Percentiles rank a stretch among this genome's conserved stretches.
Conservation (phyloP, 345 rosid genomes). For the Rhizophora mangle region DNA sequence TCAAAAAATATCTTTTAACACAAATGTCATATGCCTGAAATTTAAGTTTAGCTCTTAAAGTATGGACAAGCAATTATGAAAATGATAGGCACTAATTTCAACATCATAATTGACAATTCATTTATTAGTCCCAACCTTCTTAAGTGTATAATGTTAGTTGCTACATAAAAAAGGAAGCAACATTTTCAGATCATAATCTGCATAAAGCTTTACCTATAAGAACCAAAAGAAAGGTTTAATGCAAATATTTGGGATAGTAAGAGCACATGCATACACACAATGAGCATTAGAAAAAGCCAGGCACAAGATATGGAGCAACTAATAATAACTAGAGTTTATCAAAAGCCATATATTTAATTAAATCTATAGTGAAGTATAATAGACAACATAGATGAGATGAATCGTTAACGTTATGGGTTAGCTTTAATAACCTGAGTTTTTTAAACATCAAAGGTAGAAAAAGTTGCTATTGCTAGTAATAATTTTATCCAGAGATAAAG, state of each 20-base stretch:
- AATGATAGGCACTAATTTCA: not conserved
- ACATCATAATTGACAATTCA: conserved; percentile 13
- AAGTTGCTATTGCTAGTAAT: not conserved
- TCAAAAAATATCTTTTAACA: conserved; percentile 66
- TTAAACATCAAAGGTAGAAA: not conserved
- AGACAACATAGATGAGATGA: not conserved
- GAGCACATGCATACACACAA: not conserved
- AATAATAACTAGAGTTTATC: not conserved
- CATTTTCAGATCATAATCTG: conserved; percentile 88
- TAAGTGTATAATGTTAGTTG: conserved; percentile 92
- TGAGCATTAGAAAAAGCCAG: not conserved
- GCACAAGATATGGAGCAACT: not conserved
- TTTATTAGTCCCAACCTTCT: conserved; percentile 61
- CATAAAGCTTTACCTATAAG: conserved; percentile 86
- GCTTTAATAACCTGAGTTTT: conserved; percentile 1
- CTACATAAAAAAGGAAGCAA: conserved; percentile 94
- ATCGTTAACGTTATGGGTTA: not conserved
- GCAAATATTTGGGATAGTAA: conserved; percentile 15
- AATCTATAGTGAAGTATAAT: no score
- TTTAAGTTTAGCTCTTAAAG: conserved; percentile 27
- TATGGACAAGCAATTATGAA: conserved; percentile 6
- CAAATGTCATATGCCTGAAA: conserved; percentile 90
- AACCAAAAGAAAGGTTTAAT: conserved; percentile 18
- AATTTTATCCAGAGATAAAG: no score
- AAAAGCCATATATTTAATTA: no score